phyloP scores from a whole-genome alignment of 2,329 filamentous ascomycete species.

The Pseudogymnoascus sp. region DNA sequence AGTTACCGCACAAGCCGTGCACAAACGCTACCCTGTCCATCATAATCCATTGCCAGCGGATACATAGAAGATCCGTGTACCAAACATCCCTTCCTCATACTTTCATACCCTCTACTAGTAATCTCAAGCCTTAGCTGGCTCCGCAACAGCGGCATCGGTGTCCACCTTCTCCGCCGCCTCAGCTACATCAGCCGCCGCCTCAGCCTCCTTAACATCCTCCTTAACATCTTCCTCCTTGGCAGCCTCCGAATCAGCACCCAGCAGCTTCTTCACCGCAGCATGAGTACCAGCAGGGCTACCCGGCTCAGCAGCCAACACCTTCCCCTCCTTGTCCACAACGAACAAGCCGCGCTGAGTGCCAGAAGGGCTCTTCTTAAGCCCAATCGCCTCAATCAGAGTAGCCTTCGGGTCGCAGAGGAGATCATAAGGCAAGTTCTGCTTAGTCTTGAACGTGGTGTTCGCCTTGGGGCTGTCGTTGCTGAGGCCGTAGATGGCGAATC shows the following conservation, averaged over 20 bases:
- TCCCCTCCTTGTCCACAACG: slow-evolving; percentile 74
- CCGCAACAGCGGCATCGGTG: slow-evolving; percentile 16
- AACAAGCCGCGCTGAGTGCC: slow-evolving; percentile 84
- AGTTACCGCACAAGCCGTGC: neutral
- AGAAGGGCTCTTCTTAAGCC: slow-evolving; percentile 78
- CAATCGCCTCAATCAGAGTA: slow-evolving; percentile 75
- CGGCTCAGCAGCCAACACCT: slow-evolving; percentile 67
- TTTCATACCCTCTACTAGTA: neutral
- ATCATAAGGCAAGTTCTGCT: slow-evolving; percentile 82
- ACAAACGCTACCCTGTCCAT: neutral
- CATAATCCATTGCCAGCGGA: neutral
- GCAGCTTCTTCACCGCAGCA: slow-evolving; percentile 66
- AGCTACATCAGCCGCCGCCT: slow-evolving; percentile 32
- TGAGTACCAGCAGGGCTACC: slow-evolving; percentile 75
- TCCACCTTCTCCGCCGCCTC: slow-evolving; percentile 37
- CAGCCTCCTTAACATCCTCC: neutral
- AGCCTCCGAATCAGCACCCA: slow-evolving; percentile 40
- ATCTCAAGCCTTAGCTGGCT: neutral
- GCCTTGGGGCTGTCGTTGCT: slow-evolving; percentile 82
- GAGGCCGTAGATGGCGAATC: slow-evolving; percentile 83
- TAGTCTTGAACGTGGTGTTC: slow-evolving; percentile 87
- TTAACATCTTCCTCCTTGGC: neutral
- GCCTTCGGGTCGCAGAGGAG: slow-evolving; percentile 76
- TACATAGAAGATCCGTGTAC: neutral
- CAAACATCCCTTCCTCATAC: neutral